Evolutionary conservation across 2,329 filamentous ascomycete genomes (phyloP), one percentile per base, ranked within the genome.

Genomic region (Botrytis tulipae): DNA sequence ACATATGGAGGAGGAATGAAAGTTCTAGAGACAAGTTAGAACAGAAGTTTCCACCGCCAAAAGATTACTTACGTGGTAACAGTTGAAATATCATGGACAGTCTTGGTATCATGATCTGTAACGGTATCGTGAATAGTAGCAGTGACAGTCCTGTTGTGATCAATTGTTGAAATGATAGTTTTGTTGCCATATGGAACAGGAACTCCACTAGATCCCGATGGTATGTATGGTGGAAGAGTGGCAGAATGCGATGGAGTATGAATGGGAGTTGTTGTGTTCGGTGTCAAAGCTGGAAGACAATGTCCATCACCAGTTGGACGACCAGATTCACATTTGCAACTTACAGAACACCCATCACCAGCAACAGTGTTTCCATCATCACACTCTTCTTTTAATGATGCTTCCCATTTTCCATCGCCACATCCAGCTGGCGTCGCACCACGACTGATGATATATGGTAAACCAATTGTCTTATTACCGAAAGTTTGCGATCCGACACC

Each of bases 381-480:
- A 60, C 84, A 85, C 67, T 84, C 82, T 75, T 85, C 84, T 20
- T 81, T 81, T 61, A 81, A 76, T 46, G 73, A 69, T 2, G 77
- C 40, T 40, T 84, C 80, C 48, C 81, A 80, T 2, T 77, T 77
- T 40, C 83, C 82, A 71, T 85, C 79, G 46, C 84, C 83, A 65
- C 84, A 85, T 32, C 82, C 83, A 18, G 81, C 76, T 5, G 83
- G 83, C 4, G 82, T 83, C 14, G 81, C 83, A 12, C 83, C 83
- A 61, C 83, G 82, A 35, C 83, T 82, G 65, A 84, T 80, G 73
- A 85, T 83, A 73, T 84, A 85, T 46, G 83, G 83, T 25, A 84
- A 79, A 37, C 83, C 83, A 12, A 75, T 78, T 22, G 80, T 81
- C 16, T 79, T 79, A 59, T 84, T 83, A 25, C 79, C 79, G 73